Evolutionary conservation across 164 flowering plant species (phyloP).

Genomic region (Umbilicus rupestris): DNA sequence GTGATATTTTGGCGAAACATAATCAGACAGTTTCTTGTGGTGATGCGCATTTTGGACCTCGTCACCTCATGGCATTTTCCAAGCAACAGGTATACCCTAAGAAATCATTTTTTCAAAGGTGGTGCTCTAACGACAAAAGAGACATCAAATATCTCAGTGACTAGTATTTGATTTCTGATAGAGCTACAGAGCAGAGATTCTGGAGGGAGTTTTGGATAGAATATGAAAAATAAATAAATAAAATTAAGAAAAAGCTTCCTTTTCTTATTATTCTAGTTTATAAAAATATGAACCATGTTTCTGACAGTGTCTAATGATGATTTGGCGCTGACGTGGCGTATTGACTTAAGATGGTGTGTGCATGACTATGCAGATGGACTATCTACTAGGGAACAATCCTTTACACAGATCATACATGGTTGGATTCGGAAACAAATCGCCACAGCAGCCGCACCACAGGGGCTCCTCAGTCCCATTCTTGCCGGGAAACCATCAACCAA

Average conservation of each 20-base stretch:
- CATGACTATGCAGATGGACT: conserved; percentile 37
- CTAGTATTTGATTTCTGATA: no score
- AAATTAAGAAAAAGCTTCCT: no score
- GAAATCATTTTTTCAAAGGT: not conserved
- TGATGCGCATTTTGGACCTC: conserved; percentile 29
- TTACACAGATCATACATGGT: conserved; percentile 76
- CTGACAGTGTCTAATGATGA: no score
- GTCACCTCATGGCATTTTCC: conserved; percentile 45
- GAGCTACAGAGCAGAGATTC: no score
- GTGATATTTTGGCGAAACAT: conserved; percentile 45
- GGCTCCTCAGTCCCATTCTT: conserved; percentile 63
- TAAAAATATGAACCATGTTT: no score
- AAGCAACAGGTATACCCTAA: conserved; percentile 57
- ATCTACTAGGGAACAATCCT: conserved; percentile 64
- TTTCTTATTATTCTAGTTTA: no score
- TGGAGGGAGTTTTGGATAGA: no score
- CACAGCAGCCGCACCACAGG: conserved; percentile 78
- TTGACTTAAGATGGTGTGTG: no score
- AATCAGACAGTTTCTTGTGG: conserved; percentile 51
- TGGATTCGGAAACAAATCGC: conserved; percentile 70
- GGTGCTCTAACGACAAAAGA: no score
- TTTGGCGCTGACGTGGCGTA: no score
- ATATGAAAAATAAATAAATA: no score
- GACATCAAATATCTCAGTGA: not conserved
- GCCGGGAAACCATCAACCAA: conserved; percentile 13